Base-by-base conservation (phyloP, 169 alveolate species). In the Cyclospora cayetanensis region DNA sequence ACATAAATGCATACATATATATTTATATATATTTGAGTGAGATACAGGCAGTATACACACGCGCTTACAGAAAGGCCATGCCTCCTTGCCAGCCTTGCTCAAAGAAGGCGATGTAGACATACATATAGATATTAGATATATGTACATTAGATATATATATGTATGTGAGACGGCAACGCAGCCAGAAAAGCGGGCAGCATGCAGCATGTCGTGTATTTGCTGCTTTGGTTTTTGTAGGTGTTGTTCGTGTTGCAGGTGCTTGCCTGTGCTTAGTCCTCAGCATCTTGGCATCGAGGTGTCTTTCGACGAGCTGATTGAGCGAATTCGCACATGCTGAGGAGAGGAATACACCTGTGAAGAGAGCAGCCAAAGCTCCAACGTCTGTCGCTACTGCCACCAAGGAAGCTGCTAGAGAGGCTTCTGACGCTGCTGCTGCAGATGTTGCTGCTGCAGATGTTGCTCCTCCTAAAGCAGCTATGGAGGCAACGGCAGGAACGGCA, bases 281-380 rank as follows among this genome's bases (percentile, higher is more conserved):
- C 94, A 92, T 92, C 35, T 60, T n/a, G 4, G 70, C 53, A 34
- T 92, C 94, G n/a, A 41, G 4, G 43, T 92, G 39, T 65, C 90
- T 46, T 68, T 92, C 94, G 43, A 55, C 35, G 12, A 92, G 50
- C 27, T 92, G 92, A 35, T 92, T 92, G 29, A 84, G 39, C 4
- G 93, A 79, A 25, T 79, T 70, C 35, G 94, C 92, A n/a, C 86
- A 55, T 18, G 94, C 94, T 12, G 92, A 66, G 29, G 87, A 18
- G 34, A 74, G 31, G 31, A 68, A 70, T 25, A 85, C 85, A 0
- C 94, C 94, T 0, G 50, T 52, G 55, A 89, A 68, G 12, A 88
- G 55, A 31, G 46, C 55, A 34, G 88, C 93, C 15, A 37, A 42
- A 11, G 60, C 90, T 18, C 41, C 42, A 4, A 41, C 50, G 39